Base-by-base conservation (phyloP, 192 early-diverging fungal species). In the Backusella morwellensis region DNA sequence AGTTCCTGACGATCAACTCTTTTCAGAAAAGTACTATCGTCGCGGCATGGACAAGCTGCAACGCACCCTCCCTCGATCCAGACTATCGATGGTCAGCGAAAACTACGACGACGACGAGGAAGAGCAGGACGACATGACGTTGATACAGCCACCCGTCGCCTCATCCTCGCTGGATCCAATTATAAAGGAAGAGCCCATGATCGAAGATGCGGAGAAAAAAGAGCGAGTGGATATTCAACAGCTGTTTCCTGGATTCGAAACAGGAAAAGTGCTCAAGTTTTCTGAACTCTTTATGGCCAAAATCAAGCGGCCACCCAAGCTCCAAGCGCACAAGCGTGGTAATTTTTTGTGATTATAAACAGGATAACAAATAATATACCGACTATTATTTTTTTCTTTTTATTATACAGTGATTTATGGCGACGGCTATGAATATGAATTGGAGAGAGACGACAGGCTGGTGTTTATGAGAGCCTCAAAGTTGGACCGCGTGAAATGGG, bases 201-300 rank as follows among this genome's bases (percentile, higher is more conserved):
- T 52, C 4, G 71, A 78, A 34, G 34, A 47, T 41, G 17, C 32
- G 34, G 34, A 32, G 26, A 56, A 67, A 23, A 26, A 74, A 8
- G 52, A 82, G 67, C 34, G 23, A 14, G 47, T 86, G 2, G 84
- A 87, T 76, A 81, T 91, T 6, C 77, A 86, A 52, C 71, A 78
- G 11, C 59, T 92, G 14, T 92, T 90, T 74, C 91, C 91, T n/a
- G 85, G 83, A 1, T 92, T 92, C 74, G 88, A 90, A 67, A 83
- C 82, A 70, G 80, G 85, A 42, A 86, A 88, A 69, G 82, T 91
- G 7, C 77, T 90, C 6, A 89, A 86, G 35, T 92, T 92, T 77
- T 89, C 90, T 1, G 88, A 92, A 35, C 68, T 92, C 5, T 91
- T 92, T 76, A 75, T 54, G 44, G 85, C 88, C 47, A 84, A 77